A percentile compares a stretch with the other conserved stretches of the same genome.
phyloP scores from a whole-genome alignment of 2,329 filamentous ascomycete genomes.

The Ophiocordyceps camponoti-leonardi region DNA sequence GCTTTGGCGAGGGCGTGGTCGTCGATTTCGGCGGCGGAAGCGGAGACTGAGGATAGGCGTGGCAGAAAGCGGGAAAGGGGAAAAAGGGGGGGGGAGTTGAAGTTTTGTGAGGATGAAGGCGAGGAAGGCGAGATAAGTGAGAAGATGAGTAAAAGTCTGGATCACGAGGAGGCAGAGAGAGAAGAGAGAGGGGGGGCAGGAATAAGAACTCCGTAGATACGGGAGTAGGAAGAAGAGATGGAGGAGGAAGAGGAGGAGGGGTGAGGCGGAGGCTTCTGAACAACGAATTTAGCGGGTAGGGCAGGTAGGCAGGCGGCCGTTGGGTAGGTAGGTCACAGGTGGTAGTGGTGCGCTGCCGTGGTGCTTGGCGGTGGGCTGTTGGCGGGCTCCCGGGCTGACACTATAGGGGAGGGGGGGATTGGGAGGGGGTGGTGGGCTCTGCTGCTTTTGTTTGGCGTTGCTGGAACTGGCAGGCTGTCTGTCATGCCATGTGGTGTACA shows the following conservation, averaged over 20 bases:
- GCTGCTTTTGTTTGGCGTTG: too few species aligned
- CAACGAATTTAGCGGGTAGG: constrained; percentile 1
- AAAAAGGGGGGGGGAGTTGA: neutral
- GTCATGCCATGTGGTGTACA: too few species aligned
- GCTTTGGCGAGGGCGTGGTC: neutral
- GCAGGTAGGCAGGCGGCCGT: neutral
- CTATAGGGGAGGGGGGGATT: neutral
- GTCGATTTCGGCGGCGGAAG: neutral
- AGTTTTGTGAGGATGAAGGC: neutral
- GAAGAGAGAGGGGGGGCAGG: neutral
- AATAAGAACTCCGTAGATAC: too few species aligned
- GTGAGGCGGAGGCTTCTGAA: neutral
- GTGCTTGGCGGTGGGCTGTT: neutral
- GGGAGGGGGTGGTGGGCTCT: too few species aligned
- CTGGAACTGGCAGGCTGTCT: too few species aligned
- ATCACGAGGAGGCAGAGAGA: neutral
- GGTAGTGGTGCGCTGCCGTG: neutral
- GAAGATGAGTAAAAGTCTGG: neutral
- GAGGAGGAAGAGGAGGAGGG: neutral
- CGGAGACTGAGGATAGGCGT: neutral
- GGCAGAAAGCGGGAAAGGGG: neutral
- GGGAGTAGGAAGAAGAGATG: neutral
- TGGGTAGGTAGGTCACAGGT: neutral
- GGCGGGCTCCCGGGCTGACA: neutral
- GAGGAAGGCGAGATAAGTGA: neutral